Base-by-base conservation (phyloP, 2,329 filamentous ascomycete species). In the Atkinsonella hypoxylon region DNA sequence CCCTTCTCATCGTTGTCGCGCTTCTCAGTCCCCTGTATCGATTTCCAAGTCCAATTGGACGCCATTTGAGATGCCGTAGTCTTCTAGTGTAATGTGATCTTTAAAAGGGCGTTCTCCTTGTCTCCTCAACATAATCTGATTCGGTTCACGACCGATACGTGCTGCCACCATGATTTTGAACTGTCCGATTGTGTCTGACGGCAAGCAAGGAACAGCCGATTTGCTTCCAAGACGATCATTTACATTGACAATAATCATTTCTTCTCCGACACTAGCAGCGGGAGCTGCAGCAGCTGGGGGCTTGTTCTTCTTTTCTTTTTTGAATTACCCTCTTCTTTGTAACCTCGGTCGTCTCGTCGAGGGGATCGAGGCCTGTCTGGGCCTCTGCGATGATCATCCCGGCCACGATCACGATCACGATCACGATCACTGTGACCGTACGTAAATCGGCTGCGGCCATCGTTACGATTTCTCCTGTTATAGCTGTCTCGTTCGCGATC, bases 181-280 rank as follows among this genome's bases (percentile, higher is more conserved):
- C 54, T 90, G 77, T 56, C 83, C 84, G 57, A 96, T 83, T 8
- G 83, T 83, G 69, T 97, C 91, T 3, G 82, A 85, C 0, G 87
- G 83, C 51, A 95, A 74, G 64, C 90, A 96, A 0, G 91, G 91
- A 56, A 97, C 93, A 48, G 87, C 85, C 15, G 90, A 88, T 62
- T 95, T 95, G n/a, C 91, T 96, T 12, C 91, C 91, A 36, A 97
- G 73, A n/a, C 91, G 80, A 67, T 97, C 91, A 65, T 97, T 97
- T 62, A 97, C 82, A 61, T 91, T 82, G 17, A 97, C 90, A 48
- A 95, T 80, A 58, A 97, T 96, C 85, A 96, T 94, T 51, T 89
- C 84, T 62, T 94, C 85, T 6, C 74, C 66, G 4, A 69, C 39
- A 10, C 56, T 56, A 2, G 53, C 46, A 64, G 67, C 54, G 31